Conservation (phyloP, 768 basidiomycete species). For the Vararia minispora region DNA sequence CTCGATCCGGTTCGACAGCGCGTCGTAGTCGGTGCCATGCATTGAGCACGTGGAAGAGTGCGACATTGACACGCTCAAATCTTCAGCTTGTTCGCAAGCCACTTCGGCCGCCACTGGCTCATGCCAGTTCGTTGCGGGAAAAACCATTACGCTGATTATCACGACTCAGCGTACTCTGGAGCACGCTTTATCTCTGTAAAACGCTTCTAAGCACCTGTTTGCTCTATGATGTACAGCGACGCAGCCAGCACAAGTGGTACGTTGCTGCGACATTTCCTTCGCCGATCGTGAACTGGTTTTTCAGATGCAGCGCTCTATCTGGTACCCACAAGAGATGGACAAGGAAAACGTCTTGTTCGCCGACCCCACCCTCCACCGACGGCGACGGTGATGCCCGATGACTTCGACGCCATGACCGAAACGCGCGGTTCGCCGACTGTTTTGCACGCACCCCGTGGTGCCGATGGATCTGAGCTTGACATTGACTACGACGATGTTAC, state of each 20-base stretch:
- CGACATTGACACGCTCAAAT: no score
- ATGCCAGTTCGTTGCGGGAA: no score
- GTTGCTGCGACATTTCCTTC: neutral
- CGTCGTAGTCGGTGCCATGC: no score
- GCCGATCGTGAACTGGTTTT: neutral
- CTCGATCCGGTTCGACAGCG: no score
- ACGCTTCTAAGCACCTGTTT: no score
- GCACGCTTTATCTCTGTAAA: no score
- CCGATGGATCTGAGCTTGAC: constrained; percentile 9
- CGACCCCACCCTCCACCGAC: constrained; percentile 29
- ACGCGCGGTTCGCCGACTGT: constrained; percentile 12
- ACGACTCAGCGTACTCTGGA: no score
- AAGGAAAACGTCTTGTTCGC: constrained; percentile 25
- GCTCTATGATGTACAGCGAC: constrained; percentile 12
- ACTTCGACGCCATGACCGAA: constrained; percentile 27
- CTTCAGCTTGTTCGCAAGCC: no score
- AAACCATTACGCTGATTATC: no score
- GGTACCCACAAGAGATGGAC: constrained; percentile 27
- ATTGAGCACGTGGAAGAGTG: no score
- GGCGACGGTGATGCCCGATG: constrained; percentile 28
- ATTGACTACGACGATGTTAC: constrained; percentile 13
- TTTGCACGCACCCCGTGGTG: constrained; percentile 7
- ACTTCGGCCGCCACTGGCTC: no score
- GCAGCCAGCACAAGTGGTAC: constrained; percentile 12
- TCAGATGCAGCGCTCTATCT: constrained; percentile 20